A percentile compares a stretch with the other conserved stretches of the same genome.
These are phyloP conservation scores for Boehmeria nivea DNA, from an alignment of 306 rosid genomes.

Conservation along the genomic window DNA sequence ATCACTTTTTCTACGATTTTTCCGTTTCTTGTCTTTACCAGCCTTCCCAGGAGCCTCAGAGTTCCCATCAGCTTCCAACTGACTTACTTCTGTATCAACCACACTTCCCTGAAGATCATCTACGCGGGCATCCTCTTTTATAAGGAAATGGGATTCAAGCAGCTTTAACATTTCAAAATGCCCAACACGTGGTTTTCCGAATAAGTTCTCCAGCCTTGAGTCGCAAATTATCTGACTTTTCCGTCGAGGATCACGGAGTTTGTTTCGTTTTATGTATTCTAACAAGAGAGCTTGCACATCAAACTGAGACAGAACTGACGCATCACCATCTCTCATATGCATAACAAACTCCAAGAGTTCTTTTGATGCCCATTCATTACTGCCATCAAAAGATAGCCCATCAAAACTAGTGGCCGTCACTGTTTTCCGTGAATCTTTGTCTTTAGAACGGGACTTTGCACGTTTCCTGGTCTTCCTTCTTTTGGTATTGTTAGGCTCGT, in stretches of 20 bases:
- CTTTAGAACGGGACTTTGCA: slow-evolving; percentile 50
- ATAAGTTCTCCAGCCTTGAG: slow-evolving; percentile 74
- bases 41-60: slow-evolving; percentile 43
- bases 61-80: slow-evolving; percentile 73
- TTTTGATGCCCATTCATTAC: slow-evolving; percentile 79
- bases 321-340: slow-evolving; percentile 89
- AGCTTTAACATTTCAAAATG: slow-evolving; percentile 99
- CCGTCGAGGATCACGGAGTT: slow-evolving; percentile 93
- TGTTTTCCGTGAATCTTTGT: slow-evolving; percentile 29
- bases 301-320: slow-evolving; percentile 79
- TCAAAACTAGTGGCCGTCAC: slow-evolving; percentile 24
- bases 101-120: slow-evolving; percentile 85
- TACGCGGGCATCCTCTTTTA: slow-evolving; percentile 70
- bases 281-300: slow-evolving; percentile 97
- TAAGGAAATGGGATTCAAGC: slow-evolving; percentile 89
- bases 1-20: slow-evolving; percentile 67
- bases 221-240: slow-evolving; percentile 95
- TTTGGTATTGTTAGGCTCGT: slow-evolving; percentile 49
- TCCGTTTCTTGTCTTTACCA: slow-evolving; percentile 78
- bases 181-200: slow-evolving; percentile 98
- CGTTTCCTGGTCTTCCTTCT: slow-evolving; percentile 63
- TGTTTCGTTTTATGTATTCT: slow-evolving; percentile 89
- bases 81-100: slow-evolving; percentile 79
- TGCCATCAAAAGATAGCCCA: slow-evolving; percentile 41
- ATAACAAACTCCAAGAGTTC: slow-evolving; percentile 96